Percentiles rank a stretch among this genome's conserved stretches.
These are phyloP conservation scores for Auriculariales sp. DNA, from an alignment of 768 basidiomycete species.

Conservation along the genomic window DNA sequence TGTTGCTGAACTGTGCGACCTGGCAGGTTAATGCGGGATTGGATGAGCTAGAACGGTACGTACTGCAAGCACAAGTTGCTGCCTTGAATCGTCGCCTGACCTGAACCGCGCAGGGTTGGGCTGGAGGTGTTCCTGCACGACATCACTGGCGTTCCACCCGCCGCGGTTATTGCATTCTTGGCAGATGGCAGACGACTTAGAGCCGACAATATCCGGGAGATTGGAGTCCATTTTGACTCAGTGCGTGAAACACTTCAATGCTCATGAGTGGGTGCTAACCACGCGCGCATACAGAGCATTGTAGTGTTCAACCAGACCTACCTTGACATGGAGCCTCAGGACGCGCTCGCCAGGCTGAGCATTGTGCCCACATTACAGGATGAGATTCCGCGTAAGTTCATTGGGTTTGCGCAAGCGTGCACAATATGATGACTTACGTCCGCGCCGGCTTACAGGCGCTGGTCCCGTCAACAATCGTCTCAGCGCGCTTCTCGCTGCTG, in stretches of 20 bases:
- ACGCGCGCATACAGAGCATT: slow-evolving; percentile 35
- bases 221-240: slow-evolving; percentile 19
- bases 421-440: neutral
- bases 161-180: slow-evolving; percentile 60
- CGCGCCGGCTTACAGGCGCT: neutral
- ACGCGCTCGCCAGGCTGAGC: slow-evolving; percentile 49
- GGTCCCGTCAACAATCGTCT: slow-evolving; percentile 35
- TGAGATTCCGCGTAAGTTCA: slow-evolving; percentile 50
- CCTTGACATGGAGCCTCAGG: slow-evolving; percentile 52
- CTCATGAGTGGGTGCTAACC: neutral
- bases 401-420: neutral
- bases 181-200: slow-evolving; percentile 65
- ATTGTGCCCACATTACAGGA: slow-evolving; percentile 49
- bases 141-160: slow-evolving; percentile 56
- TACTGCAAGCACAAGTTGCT: neutral
- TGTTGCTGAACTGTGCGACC: neutral
- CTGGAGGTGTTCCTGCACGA: slow-evolving; percentile 60
- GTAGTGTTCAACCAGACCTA: slow-evolving; percentile 77
- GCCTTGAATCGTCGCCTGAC: neutral
- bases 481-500: slow-evolving; percentile 42
- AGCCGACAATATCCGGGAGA: slow-evolving; percentile 57
- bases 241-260: neutral
- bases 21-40: slow-evolving; percentile 43
- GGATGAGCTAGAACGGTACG: slow-evolving; percentile 65
- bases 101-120: slow-evolving; percentile 40